A percentile compares a stretch with the other conserved stretches of the same genome.
Evolutionary conservation across 1,284 basidiomycete species (phyloP).

Genomic region (Rhodofomes roseus): DNA sequence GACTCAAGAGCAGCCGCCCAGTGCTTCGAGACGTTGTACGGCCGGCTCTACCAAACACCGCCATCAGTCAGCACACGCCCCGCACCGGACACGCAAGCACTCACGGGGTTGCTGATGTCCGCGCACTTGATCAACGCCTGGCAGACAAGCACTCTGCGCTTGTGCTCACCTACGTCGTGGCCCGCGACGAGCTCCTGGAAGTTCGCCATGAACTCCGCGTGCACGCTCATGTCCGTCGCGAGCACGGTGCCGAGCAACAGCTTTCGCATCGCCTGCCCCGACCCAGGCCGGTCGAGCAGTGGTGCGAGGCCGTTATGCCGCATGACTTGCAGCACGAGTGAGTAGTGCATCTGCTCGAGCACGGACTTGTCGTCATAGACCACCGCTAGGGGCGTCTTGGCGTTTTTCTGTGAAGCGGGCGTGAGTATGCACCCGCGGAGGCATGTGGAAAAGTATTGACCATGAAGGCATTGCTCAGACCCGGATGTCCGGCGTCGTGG

Average conservation of each 20-base stretch:
- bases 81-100: slow-evolving; percentile 28
- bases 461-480: slow-evolving; percentile 89
- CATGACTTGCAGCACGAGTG: slow-evolving; percentile 80
- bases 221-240: slow-evolving; percentile 91
- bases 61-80: not conserved
- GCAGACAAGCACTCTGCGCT: slow-evolving; percentile 72
- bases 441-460: slow-evolving; percentile 37
- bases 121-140: slow-evolving; percentile 94
- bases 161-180: slow-evolving; percentile 33
- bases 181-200: slow-evolving; percentile 48
- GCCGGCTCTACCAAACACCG: slow-evolving; percentile 65
- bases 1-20: slow-evolving; percentile 86
- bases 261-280: slow-evolving; percentile 60
- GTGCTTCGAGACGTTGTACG: slow-evolving; percentile 82
- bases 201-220: slow-evolving; percentile 77
- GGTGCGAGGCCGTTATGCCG: slow-evolving; percentile 74
- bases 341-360: slow-evolving; percentile 90
- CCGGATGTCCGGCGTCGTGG: slow-evolving; percentile 94
- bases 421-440: slow-evolving; percentile 3
- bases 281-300: slow-evolving; percentile 51
- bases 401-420: slow-evolving; percentile 70
- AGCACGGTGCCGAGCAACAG: slow-evolving; percentile 78
- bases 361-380: slow-evolving; percentile 89
- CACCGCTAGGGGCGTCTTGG: slow-evolving; percentile 80
- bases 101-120: slow-evolving; percentile 93